phyloP scores from a whole-genome alignment of 2,329 filamentous ascomycete species.

The Escovopsis sp. region DNA sequence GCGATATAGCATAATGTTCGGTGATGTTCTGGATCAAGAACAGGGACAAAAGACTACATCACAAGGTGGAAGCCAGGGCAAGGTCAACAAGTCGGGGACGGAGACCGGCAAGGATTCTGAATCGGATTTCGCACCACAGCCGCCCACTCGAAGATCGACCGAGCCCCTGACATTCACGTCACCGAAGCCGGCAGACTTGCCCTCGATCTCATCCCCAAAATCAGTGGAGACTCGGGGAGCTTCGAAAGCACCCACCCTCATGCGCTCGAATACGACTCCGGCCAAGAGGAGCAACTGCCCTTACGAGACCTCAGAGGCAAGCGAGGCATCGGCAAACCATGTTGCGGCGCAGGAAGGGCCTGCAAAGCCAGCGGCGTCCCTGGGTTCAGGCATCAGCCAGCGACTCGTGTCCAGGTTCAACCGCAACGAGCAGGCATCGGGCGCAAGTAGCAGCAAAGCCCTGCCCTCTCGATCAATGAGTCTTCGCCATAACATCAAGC shows the following conservation, averaged over 20 bases:
- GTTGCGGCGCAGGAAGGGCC: neutral
- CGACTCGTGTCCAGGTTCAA: conserved; percentile 10
- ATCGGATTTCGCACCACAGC: conserved; percentile 21
- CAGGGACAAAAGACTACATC: conserved; percentile 20
- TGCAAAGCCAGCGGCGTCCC: neutral
- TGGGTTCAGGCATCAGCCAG: neutral
- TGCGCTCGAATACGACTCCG: conserved; percentile 42
- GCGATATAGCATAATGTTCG: conserved; percentile 90
- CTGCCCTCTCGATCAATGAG: neutral
- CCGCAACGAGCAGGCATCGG: conserved; percentile 1
- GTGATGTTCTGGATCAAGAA: conserved; percentile 46
- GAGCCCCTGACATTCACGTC: conserved; percentile 32
- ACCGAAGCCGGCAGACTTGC: conserved; percentile 15
- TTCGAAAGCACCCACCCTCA: neutral
- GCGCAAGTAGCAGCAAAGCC: neutral
- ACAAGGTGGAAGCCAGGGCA: conserved; percentile 43
- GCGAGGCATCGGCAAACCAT: neutral
- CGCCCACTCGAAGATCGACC: conserved; percentile 28
- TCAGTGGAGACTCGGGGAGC: conserved; percentile 12
- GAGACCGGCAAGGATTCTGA: conserved; percentile 8
- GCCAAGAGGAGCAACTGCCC: conserved; percentile 15
- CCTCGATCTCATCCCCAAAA: conserved; percentile 30
- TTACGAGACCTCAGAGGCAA: neutral
- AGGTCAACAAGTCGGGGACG: conserved; percentile 40
- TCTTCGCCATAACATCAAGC: neutral